Conservation (phyloP, 305 asterid genomes). For the Solanum hybrid region DNA sequence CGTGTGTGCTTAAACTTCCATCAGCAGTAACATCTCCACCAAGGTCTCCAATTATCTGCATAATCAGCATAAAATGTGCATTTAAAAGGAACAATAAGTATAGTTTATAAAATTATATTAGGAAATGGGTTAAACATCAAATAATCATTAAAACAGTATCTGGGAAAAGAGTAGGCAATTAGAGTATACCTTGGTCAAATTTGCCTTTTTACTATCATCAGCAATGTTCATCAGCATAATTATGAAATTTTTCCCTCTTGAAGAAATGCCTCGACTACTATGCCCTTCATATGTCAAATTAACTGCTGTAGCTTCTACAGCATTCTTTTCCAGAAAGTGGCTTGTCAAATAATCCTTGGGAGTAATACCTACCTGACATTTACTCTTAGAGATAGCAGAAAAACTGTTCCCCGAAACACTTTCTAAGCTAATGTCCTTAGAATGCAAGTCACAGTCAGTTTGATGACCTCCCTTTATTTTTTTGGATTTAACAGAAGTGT, state of each 20-base stretch:
- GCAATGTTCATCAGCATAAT: conserved; percentile 89
- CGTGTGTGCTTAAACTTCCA: conserved; percentile 68
- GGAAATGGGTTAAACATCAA: not conserved
- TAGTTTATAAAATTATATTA: not conserved
- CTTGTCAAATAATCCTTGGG: conserved; percentile 15
- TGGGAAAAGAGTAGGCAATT: not conserved
- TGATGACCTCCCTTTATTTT: conserved; percentile 70
- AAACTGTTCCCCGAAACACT: conserved; percentile 21
- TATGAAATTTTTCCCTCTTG: conserved; percentile 20
- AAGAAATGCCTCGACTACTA: conserved; percentile 12
- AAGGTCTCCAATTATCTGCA: conserved; percentile 62
- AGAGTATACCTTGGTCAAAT: conserved; percentile 55
- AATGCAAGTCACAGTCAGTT: conserved; percentile 31
- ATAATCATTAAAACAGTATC: not conserved
- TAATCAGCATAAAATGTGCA: conserved; percentile 12
- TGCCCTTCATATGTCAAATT: conserved; percentile 20
- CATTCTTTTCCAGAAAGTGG: conserved; percentile 23
- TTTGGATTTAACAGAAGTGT: conserved; percentile 67
- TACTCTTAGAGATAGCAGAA: conserved; percentile 16
- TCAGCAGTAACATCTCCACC: conserved; percentile 80
- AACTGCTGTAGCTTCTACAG: conserved; percentile 24
- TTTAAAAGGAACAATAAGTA: not conserved
- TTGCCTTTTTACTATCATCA: conserved; percentile 60
- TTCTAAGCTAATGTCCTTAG: conserved; percentile 30
- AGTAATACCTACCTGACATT: conserved; percentile 16